A percentile compares a stretch with the other conserved stretches of the same genome.
phyloP scores from a whole-genome alignment of 768 basidiomycete species.

The button mushroom (Agaricus bisporus) region DNA sequence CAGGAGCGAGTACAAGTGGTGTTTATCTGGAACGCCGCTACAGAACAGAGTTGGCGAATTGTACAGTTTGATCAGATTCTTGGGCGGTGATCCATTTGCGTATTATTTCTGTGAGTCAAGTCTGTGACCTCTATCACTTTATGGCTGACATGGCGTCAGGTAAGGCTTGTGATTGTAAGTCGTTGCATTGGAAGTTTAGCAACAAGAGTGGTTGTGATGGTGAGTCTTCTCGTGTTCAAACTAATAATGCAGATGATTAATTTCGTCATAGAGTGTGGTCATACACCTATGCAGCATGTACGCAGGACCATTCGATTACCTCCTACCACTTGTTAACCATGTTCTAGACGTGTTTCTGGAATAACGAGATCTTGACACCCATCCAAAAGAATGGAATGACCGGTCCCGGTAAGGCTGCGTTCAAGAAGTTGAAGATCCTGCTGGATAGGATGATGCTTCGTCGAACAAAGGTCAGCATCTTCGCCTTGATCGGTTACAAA shows the following conservation, averaged over 20 bases:
- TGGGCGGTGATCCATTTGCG: constrained; percentile 90
- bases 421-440: constrained; percentile 87
- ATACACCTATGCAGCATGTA: constrained; percentile 78
- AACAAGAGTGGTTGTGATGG: constrained; percentile 82
- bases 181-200: constrained; percentile 89
- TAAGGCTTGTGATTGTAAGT: constrained; percentile 91
- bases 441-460: constrained; percentile 96
- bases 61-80: constrained; percentile 88
- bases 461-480: constrained; percentile 60
- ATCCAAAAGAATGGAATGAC: constrained; percentile 88
- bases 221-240: constrained; percentile 24
- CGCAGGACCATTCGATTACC: constrained; percentile 11
- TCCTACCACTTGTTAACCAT: constrained; percentile 10
- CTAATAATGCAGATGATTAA: neutral
- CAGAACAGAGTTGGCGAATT: constrained; percentile 99
- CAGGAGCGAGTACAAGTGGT: constrained; percentile 80
- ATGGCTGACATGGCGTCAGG: constrained; percentile 33
- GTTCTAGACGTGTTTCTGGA: constrained; percentile 87
- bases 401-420: constrained; percentile 75
- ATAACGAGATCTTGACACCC: constrained; percentile 91
- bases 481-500: no score
- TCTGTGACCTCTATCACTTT: neutral
- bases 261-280: constrained; percentile 58
- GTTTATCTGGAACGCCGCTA: constrained; percentile 91
- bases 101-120: constrained; percentile 76